phyloP scores from a whole-genome alignment of 2,329 filamentous ascomycete genomes.

The Lasiodiplodia hormozganensis region DNA sequence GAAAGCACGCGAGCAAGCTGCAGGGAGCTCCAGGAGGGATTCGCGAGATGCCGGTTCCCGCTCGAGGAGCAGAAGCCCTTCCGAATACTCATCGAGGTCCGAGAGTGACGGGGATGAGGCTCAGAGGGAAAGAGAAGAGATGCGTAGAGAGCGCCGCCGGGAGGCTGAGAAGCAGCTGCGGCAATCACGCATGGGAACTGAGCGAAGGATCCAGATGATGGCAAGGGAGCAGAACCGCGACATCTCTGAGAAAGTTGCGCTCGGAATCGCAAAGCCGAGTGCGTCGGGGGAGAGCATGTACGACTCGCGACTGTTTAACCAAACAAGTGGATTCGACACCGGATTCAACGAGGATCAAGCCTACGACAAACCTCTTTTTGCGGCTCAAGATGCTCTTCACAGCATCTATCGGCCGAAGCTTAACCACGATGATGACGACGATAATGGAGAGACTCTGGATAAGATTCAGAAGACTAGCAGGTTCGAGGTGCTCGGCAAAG shows the following conservation, averaged over 20 bases:
- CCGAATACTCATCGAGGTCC: slow-evolving; percentile 52
- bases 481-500: slow-evolving; percentile 88
- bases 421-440: slow-evolving; percentile 74
- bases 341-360: slow-evolving; percentile 98
- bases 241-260: slow-evolving; percentile 94
- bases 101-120: slow-evolving; percentile 70
- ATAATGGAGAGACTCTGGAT: slow-evolving; percentile 80
- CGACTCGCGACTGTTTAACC: slow-evolving; percentile 94
- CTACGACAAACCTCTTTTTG: slow-evolving; percentile 97
- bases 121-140: slow-evolving; percentile 76
- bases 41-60: slow-evolving; percentile 32
- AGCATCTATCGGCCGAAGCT: slow-evolving; percentile 88
- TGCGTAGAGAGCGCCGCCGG: slow-evolving; percentile 76
- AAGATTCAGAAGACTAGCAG: slow-evolving; percentile 85
- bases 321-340: slow-evolving; percentile 85
- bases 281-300: slow-evolving; percentile 94
- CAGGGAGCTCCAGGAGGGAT: slow-evolving; percentile 47
- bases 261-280: slow-evolving; percentile 93
- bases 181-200: slow-evolving; percentile 93
- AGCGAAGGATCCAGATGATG: slow-evolving; percentile 89
- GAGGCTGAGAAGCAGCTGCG: slow-evolving; percentile 90
- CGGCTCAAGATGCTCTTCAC: slow-evolving; percentile 91
- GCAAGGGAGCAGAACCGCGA: slow-evolving; percentile 95
- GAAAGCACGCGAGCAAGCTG: slow-evolving; percentile 85
- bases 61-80: slow-evolving; percentile 50